A percentile compares a stretch with the other conserved stretches of the same genome.
phyloP scores from a whole-genome alignment of 371 early-diverging fungal genomes.

The Mucor circinelloides region DNA sequence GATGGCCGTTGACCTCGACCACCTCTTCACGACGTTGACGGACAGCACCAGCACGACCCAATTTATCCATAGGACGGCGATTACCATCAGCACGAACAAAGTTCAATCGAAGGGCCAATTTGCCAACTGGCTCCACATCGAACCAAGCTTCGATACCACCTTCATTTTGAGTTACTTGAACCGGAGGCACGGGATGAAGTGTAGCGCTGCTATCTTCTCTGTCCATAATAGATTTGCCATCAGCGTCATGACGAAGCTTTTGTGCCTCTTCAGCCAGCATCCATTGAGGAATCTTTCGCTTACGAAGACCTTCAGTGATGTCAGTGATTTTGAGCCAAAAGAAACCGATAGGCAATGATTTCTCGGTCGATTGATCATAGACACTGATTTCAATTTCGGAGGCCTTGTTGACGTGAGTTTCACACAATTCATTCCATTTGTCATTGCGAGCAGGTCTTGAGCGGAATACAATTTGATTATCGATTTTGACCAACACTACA shows the following conservation, averaged over 20 bases:
- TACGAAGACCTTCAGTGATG: slow-evolving; percentile 76
- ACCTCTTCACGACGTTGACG: slow-evolving; percentile 79
- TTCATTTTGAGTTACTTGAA: slow-evolving; percentile 13
- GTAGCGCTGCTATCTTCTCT: slow-evolving; percentile 21
- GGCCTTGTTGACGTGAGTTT: slow-evolving; percentile 82
- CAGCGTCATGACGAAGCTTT: slow-evolving; percentile 41
- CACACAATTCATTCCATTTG: slow-evolving; percentile 80
- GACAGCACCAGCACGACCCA: slow-evolving; percentile 88
- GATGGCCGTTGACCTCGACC: slow-evolving; percentile 85
- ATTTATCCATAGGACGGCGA: slow-evolving; percentile 63
- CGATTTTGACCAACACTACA: slow-evolving; percentile 80
- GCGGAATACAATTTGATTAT: slow-evolving; percentile 74
- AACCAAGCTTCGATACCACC: slow-evolving; percentile 81
- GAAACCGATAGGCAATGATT: slow-evolving; percentile 72
- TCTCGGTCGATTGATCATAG: slow-evolving; percentile 69
- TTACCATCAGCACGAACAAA: slow-evolving; percentile 59
- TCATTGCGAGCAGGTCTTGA: slow-evolving; percentile 68
- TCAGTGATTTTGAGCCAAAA: slow-evolving; percentile 84
- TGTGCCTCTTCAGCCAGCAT: slow-evolving; percentile 38
- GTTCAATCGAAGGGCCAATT: slow-evolving; percentile 76
- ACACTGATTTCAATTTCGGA: slow-evolving; percentile 91
- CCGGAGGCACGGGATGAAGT: slow-evolving; percentile 3
- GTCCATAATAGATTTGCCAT: neutral
- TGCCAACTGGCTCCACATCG: slow-evolving; percentile 92
- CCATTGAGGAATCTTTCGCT: slow-evolving; percentile 53